These are phyloP conservation scores for Breviolum minutum DNA, from an alignment of 73 alveolate species.

Conservation along the genomic window DNA sequence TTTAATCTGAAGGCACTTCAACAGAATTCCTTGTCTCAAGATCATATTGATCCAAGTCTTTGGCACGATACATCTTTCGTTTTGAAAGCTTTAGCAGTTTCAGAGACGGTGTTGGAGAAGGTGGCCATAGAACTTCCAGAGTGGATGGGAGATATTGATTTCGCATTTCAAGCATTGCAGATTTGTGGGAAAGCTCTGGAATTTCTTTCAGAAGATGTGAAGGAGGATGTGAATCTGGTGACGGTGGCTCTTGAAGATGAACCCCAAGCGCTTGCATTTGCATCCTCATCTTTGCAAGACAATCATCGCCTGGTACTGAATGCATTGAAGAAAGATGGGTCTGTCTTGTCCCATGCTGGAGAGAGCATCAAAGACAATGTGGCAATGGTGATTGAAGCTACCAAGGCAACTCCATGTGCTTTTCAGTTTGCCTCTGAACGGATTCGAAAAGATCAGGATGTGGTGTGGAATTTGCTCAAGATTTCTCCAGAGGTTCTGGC, in stretches of 20 bases:
- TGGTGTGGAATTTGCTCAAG: constrained; percentile 27
- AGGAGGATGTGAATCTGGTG: not conserved
- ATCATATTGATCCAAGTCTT: not conserved
- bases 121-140: constrained; percentile 8
- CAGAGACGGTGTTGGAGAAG: constrained; percentile 22
- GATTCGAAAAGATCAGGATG: constrained; percentile 39
- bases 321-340: not conserved
- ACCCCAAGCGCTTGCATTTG: constrained; percentile 31
- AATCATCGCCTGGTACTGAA: not conserved
- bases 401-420: not conserved
- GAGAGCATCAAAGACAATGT: constrained; percentile 27
- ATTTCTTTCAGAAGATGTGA: not conserved
- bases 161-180: constrained; percentile 18
- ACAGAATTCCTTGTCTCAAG: not conserved
- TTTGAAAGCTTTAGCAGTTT: not conserved
- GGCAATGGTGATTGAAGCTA: constrained; percentile 60
- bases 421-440: constrained; percentile 71
- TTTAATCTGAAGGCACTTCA: constrained; percentile 49
- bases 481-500: constrained; percentile 18
- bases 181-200: constrained; percentile 20
- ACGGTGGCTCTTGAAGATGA: constrained; percentile 48
- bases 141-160: not conserved
- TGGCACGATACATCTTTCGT: constrained; percentile 46
- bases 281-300: not conserved
- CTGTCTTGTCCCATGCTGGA: constrained; percentile 4